Base-by-base conservation (phyloP, 345 rosid species). In the Bruguiera sexangula region DNA sequence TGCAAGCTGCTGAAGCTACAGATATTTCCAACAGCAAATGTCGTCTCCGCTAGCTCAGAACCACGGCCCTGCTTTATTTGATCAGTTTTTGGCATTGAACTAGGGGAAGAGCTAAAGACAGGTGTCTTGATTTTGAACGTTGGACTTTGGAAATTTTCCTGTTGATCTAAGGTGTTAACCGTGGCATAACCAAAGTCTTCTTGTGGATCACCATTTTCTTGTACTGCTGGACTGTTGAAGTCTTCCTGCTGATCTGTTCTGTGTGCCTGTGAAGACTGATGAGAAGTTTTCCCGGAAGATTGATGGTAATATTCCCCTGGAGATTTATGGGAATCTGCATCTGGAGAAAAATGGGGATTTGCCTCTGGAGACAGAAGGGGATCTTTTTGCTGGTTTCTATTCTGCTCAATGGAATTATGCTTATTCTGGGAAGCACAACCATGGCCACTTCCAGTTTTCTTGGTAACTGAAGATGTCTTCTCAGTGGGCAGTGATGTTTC, bases 91-190 rank as follows among this genome's bases (percentile, higher is more conserved):
- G 85, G 89, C 60, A 77, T 74, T 71, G 80, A 68, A 76, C 79
- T 72, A 20, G 75, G 82, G 29, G 82, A 82, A 70, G 83, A 76
- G 55, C 78, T 86, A n/a, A 46, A 68, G 43, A 58, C 68, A 51
- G 90, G 90, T 26, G 81, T 78, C 77, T 60, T 71, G 63, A 80
- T 71, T 66, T 81, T 84, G 68, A 89, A 80, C 27, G 95, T 85
- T 73, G 92, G 98, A 82, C 96, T 87, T 67, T 65, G 82, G 60
- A 78, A 74, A 71, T 75, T 85, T 65, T 80, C 72, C 67, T 74
- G 81, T 62, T 73, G 82, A 57, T 82, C 80, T 20, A 64, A 36
- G 55, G 70, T 54, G 69, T 80, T 77, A 67, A 77, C 81, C 15
- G 48, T 61, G 74, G 80, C 46, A 68, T 63, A 65, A 68, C 43